These are phyloP conservation scores for Phoma sp. DNA, from an alignment of 2,329 filamentous ascomycete species.

Conservation along the genomic window DNA sequence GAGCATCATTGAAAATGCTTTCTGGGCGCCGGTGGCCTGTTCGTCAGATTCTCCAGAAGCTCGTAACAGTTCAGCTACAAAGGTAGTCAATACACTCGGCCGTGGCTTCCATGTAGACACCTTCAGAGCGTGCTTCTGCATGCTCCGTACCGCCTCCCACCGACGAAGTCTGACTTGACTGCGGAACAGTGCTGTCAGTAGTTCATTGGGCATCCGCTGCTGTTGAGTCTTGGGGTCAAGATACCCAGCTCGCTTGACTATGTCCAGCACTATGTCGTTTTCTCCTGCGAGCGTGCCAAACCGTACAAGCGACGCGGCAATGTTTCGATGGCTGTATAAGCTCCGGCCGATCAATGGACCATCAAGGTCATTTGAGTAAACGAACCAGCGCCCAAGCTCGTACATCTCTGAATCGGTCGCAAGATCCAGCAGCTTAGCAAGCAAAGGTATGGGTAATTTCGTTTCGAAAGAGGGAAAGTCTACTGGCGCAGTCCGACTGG, in stretches of 20 bases:
- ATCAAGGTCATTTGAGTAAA: constrained; percentile 60
- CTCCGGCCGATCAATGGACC: constrained; percentile 58
- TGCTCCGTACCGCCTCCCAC: constrained; percentile 50
- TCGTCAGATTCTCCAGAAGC: constrained; percentile 24
- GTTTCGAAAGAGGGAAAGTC: constrained; percentile 55
- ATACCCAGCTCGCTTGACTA: constrained; percentile 32
- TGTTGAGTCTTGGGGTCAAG: constrained; percentile 27
- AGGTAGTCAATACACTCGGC: constrained; percentile 38
- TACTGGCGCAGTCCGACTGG: constrained; percentile 39
- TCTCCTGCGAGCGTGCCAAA: constrained; percentile 61
- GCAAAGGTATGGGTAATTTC: constrained; percentile 55
- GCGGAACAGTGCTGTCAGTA: constrained; percentile 50
- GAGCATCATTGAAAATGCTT: constrained; percentile 37
- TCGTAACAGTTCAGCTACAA: constrained; percentile 39
- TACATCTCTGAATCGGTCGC: constrained; percentile 54
- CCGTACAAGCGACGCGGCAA: constrained; percentile 61
- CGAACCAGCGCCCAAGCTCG: constrained; percentile 60
- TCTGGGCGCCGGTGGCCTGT: constrained; percentile 22
- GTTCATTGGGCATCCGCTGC: constrained; percentile 41
- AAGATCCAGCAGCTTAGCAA: constrained; percentile 60
- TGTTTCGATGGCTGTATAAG: constrained; percentile 54
- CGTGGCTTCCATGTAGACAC: constrained; percentile 33
- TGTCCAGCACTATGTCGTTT: constrained; percentile 42
- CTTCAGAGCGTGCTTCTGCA: constrained; percentile 44
- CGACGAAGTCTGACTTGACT: constrained; percentile 50